Evolutionary conservation across 1,284 basidiomycete species (phyloP), one percentile per base, ranked within the genome.

Genomic region (Bjerkandera adusta): DNA sequence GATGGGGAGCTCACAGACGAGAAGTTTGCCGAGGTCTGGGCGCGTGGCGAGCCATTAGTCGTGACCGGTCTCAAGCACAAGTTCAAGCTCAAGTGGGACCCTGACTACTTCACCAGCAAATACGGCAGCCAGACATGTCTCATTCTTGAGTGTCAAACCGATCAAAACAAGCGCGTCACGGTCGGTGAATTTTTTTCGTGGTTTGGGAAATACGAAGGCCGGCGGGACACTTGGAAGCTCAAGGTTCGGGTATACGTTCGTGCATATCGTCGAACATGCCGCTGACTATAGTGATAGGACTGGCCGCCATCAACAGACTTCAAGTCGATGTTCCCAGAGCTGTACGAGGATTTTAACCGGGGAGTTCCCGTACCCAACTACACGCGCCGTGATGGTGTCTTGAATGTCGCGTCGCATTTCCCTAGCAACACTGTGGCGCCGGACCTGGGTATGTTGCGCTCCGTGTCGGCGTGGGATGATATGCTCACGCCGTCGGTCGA

Each of bases 291-390:
- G 32, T 39, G 21, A 59, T 21, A 92, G 84, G 95, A 98, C 65
- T 97, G 94, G 93, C 95, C 95, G 2, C 78, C 88, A 0, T 85
- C 85, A 2, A 77, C 81, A 2, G 92, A 95, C 52, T 96, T 97
- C 67, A 85, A 85, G 57, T 72, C 75, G 1, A 79, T 81, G 4
- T 93, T 94, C 58, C 94, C 94, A 0, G 83, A 87, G 51, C 70
- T 97, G n/a, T 97, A 85, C 60, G 76, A 86, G 16, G 95, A 97
- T 60, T 97, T 97, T 61, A 84, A 78, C 54, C 68, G 77, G 12
- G 83, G 84, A 1, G 82, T 97, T 1, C 95, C 95, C 0, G 83
- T 92, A 0, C 92, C 92, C 1, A 87, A 87, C 61, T 94, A 89
- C 60, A 90, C 94, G 13, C 75, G 92, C 26, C 80, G 90, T 34